Base-by-base conservation (phyloP, 2,329 filamentous ascomycete species). In the Diplocarpon mali region DNA sequence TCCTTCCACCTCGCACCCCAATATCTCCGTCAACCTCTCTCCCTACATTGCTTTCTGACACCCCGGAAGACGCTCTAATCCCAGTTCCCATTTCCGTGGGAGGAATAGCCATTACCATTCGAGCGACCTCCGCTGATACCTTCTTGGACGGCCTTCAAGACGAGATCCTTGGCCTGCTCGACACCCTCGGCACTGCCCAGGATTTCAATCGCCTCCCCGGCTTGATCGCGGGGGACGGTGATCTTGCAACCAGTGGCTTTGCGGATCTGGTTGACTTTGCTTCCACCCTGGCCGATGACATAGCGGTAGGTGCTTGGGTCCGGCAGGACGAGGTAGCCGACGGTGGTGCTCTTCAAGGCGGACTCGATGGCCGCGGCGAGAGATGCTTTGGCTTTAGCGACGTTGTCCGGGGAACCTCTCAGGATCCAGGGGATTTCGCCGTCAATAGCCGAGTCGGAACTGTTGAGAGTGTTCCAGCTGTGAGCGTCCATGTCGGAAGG, bases 211-310 rank as follows among this genome's bases (percentile, higher is more conserved):
- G 90, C 86, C 65, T 95, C 89, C 39, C 68, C 70, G 37, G 69
- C 70, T 64, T 93, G 84, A 59, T 86, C 82, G 54, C 85, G 80
- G 16, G 92, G 92, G 34, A 98, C 90, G 53, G 89, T 88, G 62
- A 98, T 93, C 67, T 84, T 88, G 67, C 89, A 95, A 44, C 85
- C 85, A 41, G 88, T 95, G 70, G 92, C 80, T 69, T 86, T 87
- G 56, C 92, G 80, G 62, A 98, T 95, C 35, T 78, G 70, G 67
- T 95, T 95, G 64, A 98, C 93, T 65, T 90, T 90, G 64, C 78
- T 84, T 47, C 92, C 92, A 48, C 83, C 85, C 53, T 83, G 80
- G 4, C 92, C 92, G 55, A 98, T 88, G 39, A 98, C 85, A 53
- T 84, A 84, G 50, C 90, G 79, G 71, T 95, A 95, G 38, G 86